Base-by-base conservation (phyloP, 179 eudicot genomes). In the Vitellaria paradoxa region DNA sequence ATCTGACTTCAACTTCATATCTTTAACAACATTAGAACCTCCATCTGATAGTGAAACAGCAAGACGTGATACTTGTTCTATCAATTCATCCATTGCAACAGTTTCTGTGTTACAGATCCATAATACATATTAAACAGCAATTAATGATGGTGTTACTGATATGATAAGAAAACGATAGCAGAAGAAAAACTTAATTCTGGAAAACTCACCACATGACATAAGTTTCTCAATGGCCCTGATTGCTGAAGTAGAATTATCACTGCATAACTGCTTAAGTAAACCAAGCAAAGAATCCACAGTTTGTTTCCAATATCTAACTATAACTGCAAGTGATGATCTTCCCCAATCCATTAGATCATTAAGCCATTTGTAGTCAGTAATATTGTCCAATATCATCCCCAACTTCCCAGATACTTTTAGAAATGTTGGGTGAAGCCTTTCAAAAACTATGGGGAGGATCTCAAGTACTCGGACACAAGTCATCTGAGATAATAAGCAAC, bases 401-500 rank as follows among this genome's bases (percentile, higher is more conserved):
- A 85, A 81, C 80, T 81, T 79, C 53, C 72, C 78, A 74, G 72
- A 75, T 52, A 57, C 63, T 26, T 76, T 85, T 77, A 53, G 70
- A 79, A 82, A 30, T 75, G 84, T 76, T 53, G 83, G 65, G 72
- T 59, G 50, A 73, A 89, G 84, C 84, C 84, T 87, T 80, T 74
- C 87, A 62, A 87, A 85, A 59, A 92, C 81, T 79, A 92, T 81
- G 21, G 99, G 98, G 59, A 91, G 82, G 65, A 90, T 77, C 85
- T 96, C 99, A 70, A 96, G 95, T 64, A 96, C 42, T 68, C 99
- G 98, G 82, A 96, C 84, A 77, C 94, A 91, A 59, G 99, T 90
- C 97, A 96, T 96, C 99, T 96, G 99, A 78, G 84, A 74, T 73
- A 83, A 81, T 61, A 78, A 74, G 66, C 24, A 53, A 61, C 47